Evolutionary conservation across 208 protist species (phyloP), one percentile per base, ranked within the genome.

Genomic region (Blechomonas ayalai): DNA sequence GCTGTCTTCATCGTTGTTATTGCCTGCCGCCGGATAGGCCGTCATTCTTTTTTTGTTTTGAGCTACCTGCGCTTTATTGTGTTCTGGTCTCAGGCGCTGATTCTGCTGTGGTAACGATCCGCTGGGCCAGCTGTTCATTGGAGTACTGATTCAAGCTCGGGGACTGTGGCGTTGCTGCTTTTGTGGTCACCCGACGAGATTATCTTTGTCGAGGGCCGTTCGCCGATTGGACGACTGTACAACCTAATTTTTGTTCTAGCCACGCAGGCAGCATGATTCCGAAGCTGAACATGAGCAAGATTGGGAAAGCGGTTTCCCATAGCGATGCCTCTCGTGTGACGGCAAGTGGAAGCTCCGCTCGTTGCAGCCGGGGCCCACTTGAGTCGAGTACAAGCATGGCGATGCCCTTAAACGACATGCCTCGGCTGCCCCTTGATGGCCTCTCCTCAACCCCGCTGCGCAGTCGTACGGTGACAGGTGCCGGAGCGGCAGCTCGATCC

Each of bases 181-280:
- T n/a, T n/a, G n/a, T n/a, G n/a, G n/a, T n/a, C n/a, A n/a, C n/a
- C n/a, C n/a, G n/a, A n/a, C n/a, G n/a, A n/a, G n/a, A n/a, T n/a
- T n/a, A n/a, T n/a, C n/a, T n/a, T n/a, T n/a, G n/a, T n/a, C n/a
- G n/a, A n/a, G n/a, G n/a, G n/a, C n/a, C n/a, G n/a, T n/a, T n/a
- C n/a, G n/a, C n/a, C n/a, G n/a, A n/a, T n/a, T n/a, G n/a, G n/a
- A n/a, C n/a, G n/a, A n/a, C n/a, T n/a, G n/a, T n/a, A n/a, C n/a
- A n/a, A n/a, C n/a, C n/a, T 19, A 22, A 7, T 36, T 38, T 24
- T 15, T 36, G 18, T 51, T n/a, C 12, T 19, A 28, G 1, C 9
- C 38, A 46, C 13, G 28, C 19, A 33, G 3, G 22, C 24, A 29
- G 2, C n/a, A 77, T 77, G 65, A 78, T 82, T 32, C 74, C 68